These are phyloP conservation scores for Myriosclerotinia scirpicola DNA, from an alignment of 2,329 filamentous ascomycete genomes.

Conservation along the genomic window DNA sequence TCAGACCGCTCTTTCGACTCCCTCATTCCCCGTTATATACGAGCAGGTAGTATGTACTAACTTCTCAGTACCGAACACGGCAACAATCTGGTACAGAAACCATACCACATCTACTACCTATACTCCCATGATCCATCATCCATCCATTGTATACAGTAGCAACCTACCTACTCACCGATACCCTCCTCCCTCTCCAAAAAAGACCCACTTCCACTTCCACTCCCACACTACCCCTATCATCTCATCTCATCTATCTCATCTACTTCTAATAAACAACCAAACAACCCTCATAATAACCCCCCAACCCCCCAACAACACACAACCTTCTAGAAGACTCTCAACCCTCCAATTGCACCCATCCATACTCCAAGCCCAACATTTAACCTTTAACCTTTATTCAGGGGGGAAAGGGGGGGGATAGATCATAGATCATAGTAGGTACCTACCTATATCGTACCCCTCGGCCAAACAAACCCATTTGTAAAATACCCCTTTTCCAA, in stretches of 20 bases:
- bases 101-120: background rate
- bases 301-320: background rate
- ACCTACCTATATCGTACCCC: too few species aligned
- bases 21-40: background rate
- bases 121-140: background rate
- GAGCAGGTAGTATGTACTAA: background rate
- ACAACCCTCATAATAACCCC: background rate
- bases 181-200: background rate
- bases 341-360: too few species aligned
- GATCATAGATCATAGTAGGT: too few species aligned
- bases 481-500: too few species aligned
- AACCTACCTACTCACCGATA: background rate
- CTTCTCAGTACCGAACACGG: background rate
- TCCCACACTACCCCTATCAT: too few species aligned
- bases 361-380: too few species aligned
- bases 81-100: background rate
- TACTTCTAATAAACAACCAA: too few species aligned
- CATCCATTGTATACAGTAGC: background rate
- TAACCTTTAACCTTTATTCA: too few species aligned
- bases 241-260: too few species aligned
- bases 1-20: background rate
- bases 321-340: background rate
- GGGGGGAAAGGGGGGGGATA: too few species aligned
- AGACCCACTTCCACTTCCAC: background rate
- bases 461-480: too few species aligned